Evolutionary conservation across 2,329 filamentous ascomycete genomes (phyloP).

Genomic region (Scedosporium dehoogii): DNA sequence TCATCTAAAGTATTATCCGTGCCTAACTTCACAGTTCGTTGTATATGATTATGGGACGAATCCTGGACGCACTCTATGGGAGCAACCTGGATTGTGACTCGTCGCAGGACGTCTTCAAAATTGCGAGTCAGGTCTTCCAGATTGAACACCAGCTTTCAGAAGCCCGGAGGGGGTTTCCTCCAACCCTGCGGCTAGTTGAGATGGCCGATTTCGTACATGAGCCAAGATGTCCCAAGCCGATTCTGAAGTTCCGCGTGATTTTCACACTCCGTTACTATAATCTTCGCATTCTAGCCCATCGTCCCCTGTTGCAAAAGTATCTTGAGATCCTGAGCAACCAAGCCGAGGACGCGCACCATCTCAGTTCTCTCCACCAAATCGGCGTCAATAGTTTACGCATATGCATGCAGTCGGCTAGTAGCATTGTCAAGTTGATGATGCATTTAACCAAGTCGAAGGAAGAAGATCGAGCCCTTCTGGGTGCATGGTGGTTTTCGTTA

Average conservation of each 20-base stretch:
- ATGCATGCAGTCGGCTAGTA: slow-evolving; percentile 1
- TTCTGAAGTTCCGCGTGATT: neutral
- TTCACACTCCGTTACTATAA: slow-evolving; percentile 7
- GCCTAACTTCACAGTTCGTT: neutral
- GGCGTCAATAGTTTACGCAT: neutral
- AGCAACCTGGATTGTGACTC: slow-evolving; percentile 2
- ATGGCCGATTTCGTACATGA: neutral
- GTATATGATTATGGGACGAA: neutral
- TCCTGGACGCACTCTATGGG: neutral
- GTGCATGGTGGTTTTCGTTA: slow-evolving; percentile 4
- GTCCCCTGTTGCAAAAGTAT: slow-evolving; percentile 6
- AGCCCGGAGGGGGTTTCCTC: neutral
- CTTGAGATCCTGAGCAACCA: slow-evolving; percentile 4
- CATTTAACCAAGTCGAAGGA: neutral
- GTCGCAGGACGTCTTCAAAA: neutral
- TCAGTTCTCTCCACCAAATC: neutral
- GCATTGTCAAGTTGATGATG: neutral
- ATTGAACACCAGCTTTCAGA: neutral
- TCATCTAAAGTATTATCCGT: neutral
- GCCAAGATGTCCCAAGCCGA: neutral
- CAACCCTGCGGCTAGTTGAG: neutral
- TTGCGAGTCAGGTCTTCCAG: slow-evolving; percentile 1
- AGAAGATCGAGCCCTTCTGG: neutral
- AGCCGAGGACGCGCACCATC: neutral
- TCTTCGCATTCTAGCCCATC: slow-evolving; percentile 6